These are phyloP conservation scores for Dendrobium nobile DNA, from an alignment of 106 monocot genomes.

Conservation along the genomic window DNA sequence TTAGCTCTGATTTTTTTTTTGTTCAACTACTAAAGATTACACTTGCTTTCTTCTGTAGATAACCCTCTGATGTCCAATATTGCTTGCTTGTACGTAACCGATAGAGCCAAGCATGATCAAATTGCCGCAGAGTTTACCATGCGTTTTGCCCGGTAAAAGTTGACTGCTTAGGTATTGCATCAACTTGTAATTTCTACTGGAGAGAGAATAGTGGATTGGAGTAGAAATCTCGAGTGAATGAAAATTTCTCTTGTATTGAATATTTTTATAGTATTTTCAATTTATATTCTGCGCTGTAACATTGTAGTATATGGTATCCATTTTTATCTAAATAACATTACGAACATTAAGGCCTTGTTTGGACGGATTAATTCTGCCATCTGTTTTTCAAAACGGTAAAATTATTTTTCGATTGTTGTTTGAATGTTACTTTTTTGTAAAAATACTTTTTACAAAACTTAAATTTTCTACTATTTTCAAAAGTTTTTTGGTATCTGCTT, in stretches of 20 bases:
- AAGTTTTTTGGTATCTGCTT: no score
- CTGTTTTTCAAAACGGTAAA: no score
- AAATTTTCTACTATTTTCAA: no score
- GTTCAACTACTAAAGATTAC: neutral
- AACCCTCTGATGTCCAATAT: conserved; percentile 42
- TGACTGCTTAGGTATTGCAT: neutral
- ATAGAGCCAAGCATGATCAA: conserved; percentile 70
- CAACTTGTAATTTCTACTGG: neutral
- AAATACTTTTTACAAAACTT: no score
- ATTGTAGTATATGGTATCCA: neutral
- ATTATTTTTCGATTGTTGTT: no score
- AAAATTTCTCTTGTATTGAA: neutral
- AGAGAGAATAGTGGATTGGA: neutral
- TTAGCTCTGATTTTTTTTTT: no score
- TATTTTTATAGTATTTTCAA: neutral
- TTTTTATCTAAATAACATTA: neutral
- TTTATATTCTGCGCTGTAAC: neutral
- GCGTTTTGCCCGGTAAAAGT: conserved; percentile 60
- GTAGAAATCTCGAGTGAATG: neutral
- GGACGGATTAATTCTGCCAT: no score
- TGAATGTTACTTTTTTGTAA: no score
- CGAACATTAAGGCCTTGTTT: no score
- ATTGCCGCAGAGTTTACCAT: conserved; percentile 76
- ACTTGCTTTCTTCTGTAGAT: conserved; percentile 29
- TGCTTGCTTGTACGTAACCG: conserved; percentile 55